Percentiles rank a stretch among this genome's conserved stretches.
phyloP scores from a whole-genome alignment of 2,329 filamentous ascomycete species.

The Trichophyton benhamiae region DNA sequence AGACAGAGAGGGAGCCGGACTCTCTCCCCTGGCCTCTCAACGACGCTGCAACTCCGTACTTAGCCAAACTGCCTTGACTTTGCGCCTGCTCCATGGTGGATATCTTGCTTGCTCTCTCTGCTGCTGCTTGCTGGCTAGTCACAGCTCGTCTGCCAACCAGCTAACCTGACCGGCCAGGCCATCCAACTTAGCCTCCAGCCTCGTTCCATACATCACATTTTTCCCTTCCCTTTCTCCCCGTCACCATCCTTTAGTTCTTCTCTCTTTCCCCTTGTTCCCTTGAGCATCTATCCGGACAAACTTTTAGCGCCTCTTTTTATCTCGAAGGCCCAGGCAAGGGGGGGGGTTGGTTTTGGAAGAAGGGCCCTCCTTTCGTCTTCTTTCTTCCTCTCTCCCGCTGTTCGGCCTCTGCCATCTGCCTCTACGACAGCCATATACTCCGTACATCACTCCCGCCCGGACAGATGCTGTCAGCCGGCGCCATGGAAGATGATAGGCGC shows the following conservation, averaged over 20 bases:
- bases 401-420: no score
- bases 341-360: background rate
- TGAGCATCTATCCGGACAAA: background rate
- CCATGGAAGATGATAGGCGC: background rate
- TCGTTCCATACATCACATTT: conserved; percentile 2
- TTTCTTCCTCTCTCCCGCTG: background rate
- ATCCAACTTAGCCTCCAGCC: background rate
- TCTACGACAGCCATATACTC: no score
- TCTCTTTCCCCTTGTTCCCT: no score
- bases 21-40: no score
- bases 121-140: background rate
- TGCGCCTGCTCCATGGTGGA: no score
- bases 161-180: background rate
- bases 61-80: background rate
- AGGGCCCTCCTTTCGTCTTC: background rate
- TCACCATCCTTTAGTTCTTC: no score
- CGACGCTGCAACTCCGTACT: no score
- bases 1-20: no score
- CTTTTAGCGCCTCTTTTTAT: no score
- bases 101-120: background rate
- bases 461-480: background rate
- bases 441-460: no score
- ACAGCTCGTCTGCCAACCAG: background rate
- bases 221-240: no score
- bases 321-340: no score